Evolutionary conservation across 768 basidiomycete genomes (phyloP).

Genomic region (Boletus rufocinnamomeus): DNA sequence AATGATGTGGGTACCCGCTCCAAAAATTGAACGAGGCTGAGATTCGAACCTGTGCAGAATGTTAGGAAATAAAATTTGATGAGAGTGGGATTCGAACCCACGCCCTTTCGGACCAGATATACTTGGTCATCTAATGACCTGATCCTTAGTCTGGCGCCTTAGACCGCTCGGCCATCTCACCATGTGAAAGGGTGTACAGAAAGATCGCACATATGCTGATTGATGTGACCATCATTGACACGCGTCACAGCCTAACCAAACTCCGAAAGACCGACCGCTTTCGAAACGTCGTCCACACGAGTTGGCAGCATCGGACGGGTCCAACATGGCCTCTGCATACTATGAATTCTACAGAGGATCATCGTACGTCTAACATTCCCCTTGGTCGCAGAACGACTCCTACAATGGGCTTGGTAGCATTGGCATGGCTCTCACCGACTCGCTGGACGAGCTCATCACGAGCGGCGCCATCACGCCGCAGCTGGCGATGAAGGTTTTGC

Average conservation of each 20-base stretch:
- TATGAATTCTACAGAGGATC: slow-evolving; percentile 93
- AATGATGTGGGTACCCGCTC: too few relatives aligned
- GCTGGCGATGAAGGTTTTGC: slow-evolving; percentile 97
- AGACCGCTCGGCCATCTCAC: slow-evolving; percentile 61
- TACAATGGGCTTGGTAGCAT: slow-evolving; percentile 54
- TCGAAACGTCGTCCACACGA: slow-evolving; percentile 12
- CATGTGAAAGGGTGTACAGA: accelerated
- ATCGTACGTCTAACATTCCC: slow-evolving; percentile 57
- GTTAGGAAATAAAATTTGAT: slow-evolving; percentile 11
- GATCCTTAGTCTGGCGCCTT: slow-evolving; percentile 62
- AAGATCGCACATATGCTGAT: neutral
- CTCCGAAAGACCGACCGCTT: neutral
- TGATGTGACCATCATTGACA: slow-evolving; percentile 24
- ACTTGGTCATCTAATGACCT: slow-evolving; percentile 33
- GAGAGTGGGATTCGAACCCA: slow-evolving; percentile 46
- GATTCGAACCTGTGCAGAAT: neutral
- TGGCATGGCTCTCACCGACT: slow-evolving; percentile 96
- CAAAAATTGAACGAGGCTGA: neutral
- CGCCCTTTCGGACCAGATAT: slow-evolving; percentile 43
- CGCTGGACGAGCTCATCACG: slow-evolving; percentile 97
- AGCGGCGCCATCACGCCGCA: slow-evolving; percentile 96
- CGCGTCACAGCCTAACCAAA: slow-evolving; percentile 20
- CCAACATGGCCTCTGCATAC: slow-evolving; percentile 75
- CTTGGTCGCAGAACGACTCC: neutral
- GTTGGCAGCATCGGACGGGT: slow-evolving; percentile 12